Conservation (phyloP, 2,329 filamentous ascomycete genomes). For the Phyllosticta capitalensis region DNA sequence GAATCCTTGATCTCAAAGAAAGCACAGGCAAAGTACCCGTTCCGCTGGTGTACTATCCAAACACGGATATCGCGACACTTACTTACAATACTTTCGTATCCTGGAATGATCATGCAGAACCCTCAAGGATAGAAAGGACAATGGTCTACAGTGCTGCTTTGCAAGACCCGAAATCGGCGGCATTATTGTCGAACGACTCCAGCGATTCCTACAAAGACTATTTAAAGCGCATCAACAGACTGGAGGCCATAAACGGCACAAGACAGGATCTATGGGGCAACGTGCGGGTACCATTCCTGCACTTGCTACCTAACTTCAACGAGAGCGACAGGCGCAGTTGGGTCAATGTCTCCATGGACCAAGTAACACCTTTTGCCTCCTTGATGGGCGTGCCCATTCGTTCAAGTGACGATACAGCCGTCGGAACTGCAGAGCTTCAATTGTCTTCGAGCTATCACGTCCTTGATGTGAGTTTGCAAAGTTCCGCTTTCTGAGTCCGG, state of each 20-base stretch:
- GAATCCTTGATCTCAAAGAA: neutral
- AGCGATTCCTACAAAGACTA: too few species aligned
- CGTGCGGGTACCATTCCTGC: neutral
- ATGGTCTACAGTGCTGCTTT: neutral
- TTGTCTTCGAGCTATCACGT: neutral
- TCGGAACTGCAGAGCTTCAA: neutral
- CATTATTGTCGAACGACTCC: neutral
- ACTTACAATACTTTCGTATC: neutral
- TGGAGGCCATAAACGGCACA: neutral
- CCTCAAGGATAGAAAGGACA: neutral
- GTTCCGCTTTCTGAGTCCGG: neutral
- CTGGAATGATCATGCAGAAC: neutral
- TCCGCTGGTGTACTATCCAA: neutral
- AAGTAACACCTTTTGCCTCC: neutral
- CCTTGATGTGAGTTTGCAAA: neutral
- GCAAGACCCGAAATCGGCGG: neutral
- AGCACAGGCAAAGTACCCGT: too few species aligned
- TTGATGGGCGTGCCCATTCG: neutral
- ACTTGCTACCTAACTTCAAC: neutral
- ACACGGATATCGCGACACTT: neutral
- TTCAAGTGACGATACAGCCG: neutral
- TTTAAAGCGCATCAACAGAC: neutral
- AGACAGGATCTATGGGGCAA: neutral
- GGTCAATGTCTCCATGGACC: neutral
- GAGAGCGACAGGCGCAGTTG: neutral